Evolutionary conservation across 2,329 filamentous ascomycete species (phyloP), one percentile per base, ranked within the genome.

Genomic region (Daldinia sp.): DNA sequence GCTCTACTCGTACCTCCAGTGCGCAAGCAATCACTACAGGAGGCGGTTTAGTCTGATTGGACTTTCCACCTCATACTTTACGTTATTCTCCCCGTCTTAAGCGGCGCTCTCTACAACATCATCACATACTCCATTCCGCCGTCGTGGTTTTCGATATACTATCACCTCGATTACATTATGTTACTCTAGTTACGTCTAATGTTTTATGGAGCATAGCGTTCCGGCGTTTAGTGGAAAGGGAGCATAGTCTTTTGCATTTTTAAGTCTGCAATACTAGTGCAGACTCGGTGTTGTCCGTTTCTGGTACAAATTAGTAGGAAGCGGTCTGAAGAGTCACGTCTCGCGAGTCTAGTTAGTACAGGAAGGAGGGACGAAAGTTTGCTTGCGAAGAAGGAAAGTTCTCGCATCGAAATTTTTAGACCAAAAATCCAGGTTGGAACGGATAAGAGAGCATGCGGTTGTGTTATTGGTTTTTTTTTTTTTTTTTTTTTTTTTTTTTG

Each of bases 21-120:
- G 71, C 82, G 35, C 82, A 83, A 68, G 78, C 82, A 27, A 82
- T 87, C 34, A 82, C 84, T 65, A 85, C 81, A 68, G 83, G 83
- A 37, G 81, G 83, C 49, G 81, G 81, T 2, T 73, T 85, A 60
- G 82, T 82, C 32, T 85, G 73, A 80, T 60, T 57, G 49, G 49
- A 43, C 8, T 41, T 43, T 56, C 68, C 51, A 11, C 37, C 41
- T 60, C 30, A 52, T 58, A 52, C 34, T 29, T n/a, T 23, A 23
- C 59, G 67, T 64, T 50, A 15, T 49, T 30, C 50, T 61, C 43
- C 59, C 50, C 49, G 35, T 52, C 59, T 48, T 21, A 10, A 32
- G 59, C 34, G 57, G 53, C 39, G 41, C 48, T 62, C 34, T 58
- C 60, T 53, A 66, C 61, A 57, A 41, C 57, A 58, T 59, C 59